These are phyloP conservation scores for Malbranchea zuffiana DNA, from an alignment of 2,329 filamentous ascomycete species.

Conservation along the genomic window DNA sequence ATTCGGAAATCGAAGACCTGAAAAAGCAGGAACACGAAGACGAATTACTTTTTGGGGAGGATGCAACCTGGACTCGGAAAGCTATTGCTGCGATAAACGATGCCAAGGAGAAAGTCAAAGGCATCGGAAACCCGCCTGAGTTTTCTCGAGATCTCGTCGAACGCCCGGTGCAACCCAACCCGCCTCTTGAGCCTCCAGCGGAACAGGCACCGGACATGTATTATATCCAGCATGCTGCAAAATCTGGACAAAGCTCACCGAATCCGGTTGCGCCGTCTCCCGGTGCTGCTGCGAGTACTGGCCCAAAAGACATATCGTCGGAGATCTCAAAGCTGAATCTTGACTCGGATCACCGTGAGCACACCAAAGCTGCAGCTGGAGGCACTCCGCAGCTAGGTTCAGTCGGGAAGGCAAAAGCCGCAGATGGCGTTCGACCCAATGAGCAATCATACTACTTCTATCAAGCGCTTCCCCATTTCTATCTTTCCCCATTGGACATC, in stretches of 20 bases:
- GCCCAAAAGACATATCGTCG: slow-evolving; percentile 10
- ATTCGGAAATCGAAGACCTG: slow-evolving; percentile 66
- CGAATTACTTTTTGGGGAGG: slow-evolving; percentile 81
- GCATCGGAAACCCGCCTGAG: slow-evolving; percentile 54
- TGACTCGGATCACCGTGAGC: background rate
- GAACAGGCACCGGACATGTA: slow-evolving; percentile 44
- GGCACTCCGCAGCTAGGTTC: slow-evolving; percentile 9
- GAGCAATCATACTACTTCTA: slow-evolving; percentile 70
- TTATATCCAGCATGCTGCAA: slow-evolving; percentile 37
- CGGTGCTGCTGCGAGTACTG: slow-evolving; percentile 1
- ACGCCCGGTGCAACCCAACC: slow-evolving; percentile 34
- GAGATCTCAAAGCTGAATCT: slow-evolving; percentile 13
- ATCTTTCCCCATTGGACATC: slow-evolving; percentile 82
- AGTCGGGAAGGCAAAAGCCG: slow-evolving; percentile 19
- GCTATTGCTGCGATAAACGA: slow-evolving; percentile 64
- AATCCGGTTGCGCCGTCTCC: slow-evolving; percentile 16
- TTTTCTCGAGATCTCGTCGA: slow-evolving; percentile 41
- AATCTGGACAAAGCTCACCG: slow-evolving; percentile 34
- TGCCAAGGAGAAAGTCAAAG: slow-evolving; percentile 62
- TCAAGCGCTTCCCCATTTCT: slow-evolving; percentile 74
- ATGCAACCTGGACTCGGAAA: slow-evolving; percentile 83
- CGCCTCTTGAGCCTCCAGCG: slow-evolving; percentile 33
- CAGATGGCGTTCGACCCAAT: slow-evolving; percentile 35
- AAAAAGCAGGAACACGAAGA: slow-evolving; percentile 73
- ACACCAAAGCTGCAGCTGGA: too few relatives aligned